Evolutionary conservation across 2,329 filamentous ascomycete species (phyloP).

Genomic region (Penicillium sp.): DNA sequence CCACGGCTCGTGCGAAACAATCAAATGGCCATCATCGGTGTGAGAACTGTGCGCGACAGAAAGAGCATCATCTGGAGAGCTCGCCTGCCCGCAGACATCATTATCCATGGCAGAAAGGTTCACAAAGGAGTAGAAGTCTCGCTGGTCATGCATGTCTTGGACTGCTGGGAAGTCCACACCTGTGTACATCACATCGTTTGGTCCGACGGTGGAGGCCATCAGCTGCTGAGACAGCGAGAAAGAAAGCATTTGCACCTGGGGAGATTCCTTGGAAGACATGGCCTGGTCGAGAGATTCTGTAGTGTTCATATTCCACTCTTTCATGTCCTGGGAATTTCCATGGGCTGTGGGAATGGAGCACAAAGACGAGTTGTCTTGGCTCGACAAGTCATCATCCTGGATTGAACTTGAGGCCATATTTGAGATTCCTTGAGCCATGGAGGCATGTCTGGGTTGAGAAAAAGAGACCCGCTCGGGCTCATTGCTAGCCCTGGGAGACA

Average conservation of each 20-base stretch:
- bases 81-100: conserved; percentile 35
- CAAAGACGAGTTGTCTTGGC: conserved; percentile 41
- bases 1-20: conserved; percentile 32
- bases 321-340: conserved; percentile 35
- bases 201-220: conserved; percentile 37
- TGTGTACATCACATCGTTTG: conserved; percentile 39
- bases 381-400: conserved; percentile 44
- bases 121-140: conserved; percentile 40
- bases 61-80: conserved; percentile 37
- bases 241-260: conserved; percentile 41
- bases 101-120: conserved; percentile 41
- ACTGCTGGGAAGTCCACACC: conserved; percentile 38
- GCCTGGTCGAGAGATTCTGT: conserved; percentile 39
- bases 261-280: conserved; percentile 38
- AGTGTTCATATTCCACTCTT: conserved; percentile 38
- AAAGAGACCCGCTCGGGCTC: conserved; percentile 38
- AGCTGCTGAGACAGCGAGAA: conserved; percentile 42
- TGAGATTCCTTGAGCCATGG: conserved; percentile 36
- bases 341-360: conserved; percentile 37
- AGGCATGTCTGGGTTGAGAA: conserved; percentile 34
- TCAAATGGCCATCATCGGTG: conserved; percentile 35
- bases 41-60: conserved; percentile 38
- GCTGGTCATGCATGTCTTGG: conserved; percentile 36
- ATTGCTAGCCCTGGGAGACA: conserved; percentile 38
- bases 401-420: conserved; percentile 37